Percentiles rank a stretch among this genome's conserved stretches.
Conservation (phyloP, 2,329 filamentous ascomycete species). For the Tolypocladium inflatum region DNA sequence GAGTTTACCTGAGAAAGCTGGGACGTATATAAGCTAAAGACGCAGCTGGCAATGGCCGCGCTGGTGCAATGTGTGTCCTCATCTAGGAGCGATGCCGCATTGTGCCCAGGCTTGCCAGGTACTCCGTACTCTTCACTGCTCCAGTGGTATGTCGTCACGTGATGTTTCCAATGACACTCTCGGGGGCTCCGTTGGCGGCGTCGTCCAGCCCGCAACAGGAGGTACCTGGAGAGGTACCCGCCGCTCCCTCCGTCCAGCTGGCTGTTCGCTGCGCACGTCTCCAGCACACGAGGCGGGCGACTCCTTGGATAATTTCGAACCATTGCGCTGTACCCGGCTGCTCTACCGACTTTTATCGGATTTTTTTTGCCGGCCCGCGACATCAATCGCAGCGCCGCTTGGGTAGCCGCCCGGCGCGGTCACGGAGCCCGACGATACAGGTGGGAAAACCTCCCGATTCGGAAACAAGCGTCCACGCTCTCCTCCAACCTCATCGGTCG, state of each 20-base stretch:
- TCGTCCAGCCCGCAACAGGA: neutral
- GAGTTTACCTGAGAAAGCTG: neutral
- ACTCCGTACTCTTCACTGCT: neutral
- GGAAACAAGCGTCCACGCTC: slow-evolving; percentile 26
- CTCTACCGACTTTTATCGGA: neutral
- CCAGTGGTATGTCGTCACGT: neutral
- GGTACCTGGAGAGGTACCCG: neutral
- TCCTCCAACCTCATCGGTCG: slow-evolving; percentile 45
- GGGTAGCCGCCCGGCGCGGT: neutral
- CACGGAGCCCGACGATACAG: neutral
- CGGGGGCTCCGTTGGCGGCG: neutral
- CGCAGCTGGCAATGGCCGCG: neutral
- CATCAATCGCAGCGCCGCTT: neutral
- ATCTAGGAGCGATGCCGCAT: neutral
- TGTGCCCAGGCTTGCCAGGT: too few species aligned
- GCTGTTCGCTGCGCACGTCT: neutral
- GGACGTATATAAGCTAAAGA: neutral
- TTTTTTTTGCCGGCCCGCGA: neutral
- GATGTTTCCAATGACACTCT: neutral
- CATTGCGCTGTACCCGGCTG: neutral
- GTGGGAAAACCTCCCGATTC: slow-evolving; percentile 27
- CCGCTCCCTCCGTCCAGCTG: neutral
- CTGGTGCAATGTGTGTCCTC: neutral
- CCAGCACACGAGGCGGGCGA: neutral
- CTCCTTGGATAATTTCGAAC: neutral